Evolutionary conservation across 2,329 filamentous ascomycete species (phyloP), one percentile per base, ranked within the genome.

Genomic region (Aspergillus thermomutatus): DNA sequence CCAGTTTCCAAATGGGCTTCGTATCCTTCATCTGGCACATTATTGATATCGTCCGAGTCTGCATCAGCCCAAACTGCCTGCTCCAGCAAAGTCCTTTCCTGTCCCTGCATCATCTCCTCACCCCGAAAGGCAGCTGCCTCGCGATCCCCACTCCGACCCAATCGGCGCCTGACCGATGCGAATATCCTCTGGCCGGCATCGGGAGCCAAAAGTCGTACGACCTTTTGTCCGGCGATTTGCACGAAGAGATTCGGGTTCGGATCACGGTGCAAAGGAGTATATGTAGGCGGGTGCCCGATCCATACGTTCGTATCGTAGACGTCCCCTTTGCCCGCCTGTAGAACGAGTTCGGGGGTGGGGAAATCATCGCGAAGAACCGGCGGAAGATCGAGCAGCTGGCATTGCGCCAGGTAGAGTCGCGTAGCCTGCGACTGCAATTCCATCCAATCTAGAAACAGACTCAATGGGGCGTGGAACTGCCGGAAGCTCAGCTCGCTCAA

Each of bases 221-320:
- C 71, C 73, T 99, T 99, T 52, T 69, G 74, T 3, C 90, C 86
- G 17, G 84, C 85, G 11, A 97, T 73, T 73, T 99, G 94, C 48
- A 90, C 85, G 70, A 97, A 96, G 0, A 97, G 67, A 69, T 99
- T 99, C 0, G 91, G 91, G 66, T 97, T 97, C 0, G 94, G 94
- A 67, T 99, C 94, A 54, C 89, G 85, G 73, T 99, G 94, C 3
- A 96, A 79, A 3, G 94, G 92, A 0, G 94, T 97, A 65, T 91
- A 92, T 0, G 92, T 97, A 0, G 91, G 91, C 41, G 91, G 86
- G 14, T 88, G 79, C 0, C 94, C 94, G 11, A 97, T 82, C 93
- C 93, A 99, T 46, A 97, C 79, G 64, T 90, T 95, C 0, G 89
- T 87, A 65, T 82, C 84, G 70, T 97, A 97, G n/a, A 97, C 75